phyloP scores from a whole-genome alignment of 2,329 filamentous ascomycete genomes.

The Colletotrichum salicis region DNA sequence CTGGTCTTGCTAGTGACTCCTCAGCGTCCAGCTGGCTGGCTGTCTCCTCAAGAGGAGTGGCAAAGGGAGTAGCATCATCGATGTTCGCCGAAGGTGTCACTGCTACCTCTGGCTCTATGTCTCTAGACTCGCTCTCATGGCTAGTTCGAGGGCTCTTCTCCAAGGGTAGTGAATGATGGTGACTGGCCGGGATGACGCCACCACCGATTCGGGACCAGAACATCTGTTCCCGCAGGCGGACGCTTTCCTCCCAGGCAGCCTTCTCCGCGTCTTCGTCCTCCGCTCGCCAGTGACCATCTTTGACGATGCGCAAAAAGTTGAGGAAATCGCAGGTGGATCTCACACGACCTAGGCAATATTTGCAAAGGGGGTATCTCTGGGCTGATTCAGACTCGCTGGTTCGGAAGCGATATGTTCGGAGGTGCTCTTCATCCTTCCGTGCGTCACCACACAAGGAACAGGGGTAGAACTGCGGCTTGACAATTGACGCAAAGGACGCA shows the following conservation, averaged over 20 bases:
- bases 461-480: slow-evolving; percentile 68
- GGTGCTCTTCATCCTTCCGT: slow-evolving; percentile 75
- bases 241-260: slow-evolving; percentile 93
- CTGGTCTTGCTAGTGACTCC: slow-evolving; percentile 6
- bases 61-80: neutral
- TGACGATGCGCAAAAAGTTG: slow-evolving; percentile 88
- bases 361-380: slow-evolving; percentile 89
- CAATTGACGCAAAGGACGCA: slow-evolving; percentile 59
- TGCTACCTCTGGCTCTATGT: neutral
- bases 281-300: slow-evolving; percentile 90
- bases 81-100: neutral
- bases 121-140: slow-evolving; percentile 26
- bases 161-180: slow-evolving; percentile 37
- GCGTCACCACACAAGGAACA: slow-evolving; percentile 92
- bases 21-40: neutral
- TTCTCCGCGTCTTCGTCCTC: slow-evolving; percentile 87
- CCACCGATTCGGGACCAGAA: slow-evolving; percentile 96
- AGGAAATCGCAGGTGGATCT: slow-evolving; percentile 93
- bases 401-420: slow-evolving; percentile 87
- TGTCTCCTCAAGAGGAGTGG: slow-evolving; percentile 1
- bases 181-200: slow-evolving; percentile 79
- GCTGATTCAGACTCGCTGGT: slow-evolving; percentile 88
- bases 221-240: slow-evolving; percentile 90
- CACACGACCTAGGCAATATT: slow-evolving; percentile 85
- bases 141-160: slow-evolving; percentile 36